Conservation (phyloP, 2,329 filamentous ascomycete genomes). For the Hansfordia pulvinata region DNA sequence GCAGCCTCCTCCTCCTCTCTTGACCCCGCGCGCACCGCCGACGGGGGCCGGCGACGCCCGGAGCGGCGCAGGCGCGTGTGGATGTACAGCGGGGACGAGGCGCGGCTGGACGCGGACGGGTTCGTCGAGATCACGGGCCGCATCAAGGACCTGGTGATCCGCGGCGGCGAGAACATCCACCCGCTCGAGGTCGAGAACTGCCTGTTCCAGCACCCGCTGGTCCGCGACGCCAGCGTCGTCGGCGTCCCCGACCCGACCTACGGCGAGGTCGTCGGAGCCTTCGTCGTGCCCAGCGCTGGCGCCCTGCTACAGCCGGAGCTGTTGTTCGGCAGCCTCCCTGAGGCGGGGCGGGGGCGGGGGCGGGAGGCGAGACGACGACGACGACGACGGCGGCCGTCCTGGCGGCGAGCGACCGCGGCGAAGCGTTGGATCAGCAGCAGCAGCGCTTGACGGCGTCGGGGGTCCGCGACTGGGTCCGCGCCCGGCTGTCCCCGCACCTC, state of each 20-base stretch:
- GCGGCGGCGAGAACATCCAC: slow-evolving; percentile 91
- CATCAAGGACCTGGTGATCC: slow-evolving; percentile 92
- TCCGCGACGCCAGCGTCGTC: slow-evolving; percentile 70
- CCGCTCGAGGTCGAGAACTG: slow-evolving; percentile 88
- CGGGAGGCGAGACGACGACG: slow-evolving; percentile 4
- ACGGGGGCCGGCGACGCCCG: slow-evolving; percentile 22
- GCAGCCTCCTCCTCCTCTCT: too few relatives aligned
- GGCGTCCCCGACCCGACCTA: slow-evolving; percentile 72
- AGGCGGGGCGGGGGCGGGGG: slow-evolving; percentile 10
- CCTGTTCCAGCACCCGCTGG: slow-evolving; percentile 55
- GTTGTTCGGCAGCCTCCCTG: too few relatives aligned
- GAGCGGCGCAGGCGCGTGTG: slow-evolving; percentile 49
- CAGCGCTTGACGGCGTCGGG: slow-evolving; percentile 37
- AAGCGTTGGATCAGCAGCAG: slow-evolving; percentile 5
- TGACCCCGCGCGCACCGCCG: not conserved
- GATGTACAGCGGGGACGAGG: slow-evolving; percentile 93
- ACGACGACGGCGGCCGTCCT: slow-evolving; percentile 9
- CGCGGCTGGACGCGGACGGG: slow-evolving; percentile 66
- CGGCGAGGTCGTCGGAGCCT: slow-evolving; percentile 79
- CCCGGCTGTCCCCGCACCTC: slow-evolving; percentile 57
- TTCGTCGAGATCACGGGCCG: slow-evolving; percentile 82
- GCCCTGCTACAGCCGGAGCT: slow-evolving; percentile 13
- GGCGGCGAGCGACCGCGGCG: too few relatives aligned
- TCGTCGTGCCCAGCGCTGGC: slow-evolving; percentile 46
- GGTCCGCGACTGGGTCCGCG: slow-evolving; percentile 59